Base-by-base conservation (phyloP, 495 filamentous ascomycete species). In the Penicillium subrubescens region DNA sequence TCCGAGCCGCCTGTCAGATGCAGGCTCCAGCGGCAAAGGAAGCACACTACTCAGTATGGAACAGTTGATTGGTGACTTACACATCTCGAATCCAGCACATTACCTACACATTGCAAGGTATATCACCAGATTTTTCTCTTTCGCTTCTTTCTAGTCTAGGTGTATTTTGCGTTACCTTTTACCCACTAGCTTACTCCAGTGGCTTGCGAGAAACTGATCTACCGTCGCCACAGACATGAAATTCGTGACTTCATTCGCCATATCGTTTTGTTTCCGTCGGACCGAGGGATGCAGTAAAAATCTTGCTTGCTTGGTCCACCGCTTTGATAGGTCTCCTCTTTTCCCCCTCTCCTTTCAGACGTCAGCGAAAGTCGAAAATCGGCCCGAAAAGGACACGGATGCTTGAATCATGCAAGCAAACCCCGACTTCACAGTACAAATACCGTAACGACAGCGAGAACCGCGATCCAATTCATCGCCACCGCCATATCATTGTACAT, bases 1-100 rank as follows among this genome's bases (percentile, higher is more conserved):
- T 52, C 46, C 21, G 23, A 58, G 34, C 60, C 37, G 60, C 44
- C 55, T 59, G 44, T 63, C 61, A 63, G 53, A 63, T 63, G 46
- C 54, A 48, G 23, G 44, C 33, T 34, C 19, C 41, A 21, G 23
- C 55, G 37, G 56, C 35, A 52, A 52, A 43, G 51, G 23, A 54
- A 48, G 33, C 48, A 23, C 46, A 58, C 34, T 17, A 41, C 15
- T 12, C 37, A 5, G 14, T 17, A 41, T 17, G 3, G 8, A 31
- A 31, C n/a, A 51, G 39, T 35, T n/a, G 19, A 35, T 23, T 52
- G 5, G 23, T 51, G 15, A 27, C 19, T 25, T 14, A 5, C 44
- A 12, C 17, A 2, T 8, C 0, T 27, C 23, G 11, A 52, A 31
- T 31, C 12, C 25, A 52, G 14, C 48, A 31, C 21, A 2, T 17